Evolutionary conservation across 2,329 filamentous ascomycete genomes (phyloP).

Genomic region (Fusarium sp.): DNA sequence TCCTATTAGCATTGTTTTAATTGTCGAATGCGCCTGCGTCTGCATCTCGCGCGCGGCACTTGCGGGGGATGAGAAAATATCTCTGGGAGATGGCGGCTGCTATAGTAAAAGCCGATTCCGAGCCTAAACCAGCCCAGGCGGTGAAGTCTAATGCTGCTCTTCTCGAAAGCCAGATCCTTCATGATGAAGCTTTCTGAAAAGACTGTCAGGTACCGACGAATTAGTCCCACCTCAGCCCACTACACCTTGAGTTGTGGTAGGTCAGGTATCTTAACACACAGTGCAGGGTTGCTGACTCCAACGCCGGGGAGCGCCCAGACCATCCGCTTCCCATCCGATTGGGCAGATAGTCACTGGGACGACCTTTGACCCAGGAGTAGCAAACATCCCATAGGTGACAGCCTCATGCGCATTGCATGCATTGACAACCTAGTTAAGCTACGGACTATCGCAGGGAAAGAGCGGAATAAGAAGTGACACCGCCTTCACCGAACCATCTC

Average conservation of each 20-base stretch:
- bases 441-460: slow-evolving; percentile 36
- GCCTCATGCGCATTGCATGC: slow-evolving; percentile 48
- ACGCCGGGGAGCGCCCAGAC: slow-evolving; percentile 32
- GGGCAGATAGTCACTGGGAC: slow-evolving; percentile 38
- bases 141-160: slow-evolving; percentile 19
- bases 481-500: slow-evolving; percentile 14
- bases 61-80: slow-evolving; percentile 21
- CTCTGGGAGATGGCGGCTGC: slow-evolving; percentile 12
- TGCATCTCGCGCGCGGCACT: slow-evolving; percentile 4
- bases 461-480: slow-evolving; percentile 27
- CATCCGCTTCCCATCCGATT: slow-evolving; percentile 46
- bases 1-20: slow-evolving; percentile 15
- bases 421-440: slow-evolving; percentile 40
- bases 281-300: slow-evolving; percentile 40
- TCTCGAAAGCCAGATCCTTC: slow-evolving; percentile 30
- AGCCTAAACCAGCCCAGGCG: slow-evolving; percentile 16
- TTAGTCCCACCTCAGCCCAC: slow-evolving; percentile 36
- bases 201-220: slow-evolving; percentile 30
- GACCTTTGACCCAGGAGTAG: slow-evolving; percentile 44
- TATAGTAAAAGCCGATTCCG: slow-evolving; percentile 5
- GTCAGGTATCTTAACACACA: slow-evolving; percentile 33
- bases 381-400: slow-evolving; percentile 47
- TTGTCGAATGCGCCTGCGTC: slow-evolving; percentile 31
- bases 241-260: slow-evolving; percentile 4
- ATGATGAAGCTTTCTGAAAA: slow-evolving; percentile 19